Conservation (phyloP, 371 early-diverging fungal species). For the Mortierella sp. region DNA sequence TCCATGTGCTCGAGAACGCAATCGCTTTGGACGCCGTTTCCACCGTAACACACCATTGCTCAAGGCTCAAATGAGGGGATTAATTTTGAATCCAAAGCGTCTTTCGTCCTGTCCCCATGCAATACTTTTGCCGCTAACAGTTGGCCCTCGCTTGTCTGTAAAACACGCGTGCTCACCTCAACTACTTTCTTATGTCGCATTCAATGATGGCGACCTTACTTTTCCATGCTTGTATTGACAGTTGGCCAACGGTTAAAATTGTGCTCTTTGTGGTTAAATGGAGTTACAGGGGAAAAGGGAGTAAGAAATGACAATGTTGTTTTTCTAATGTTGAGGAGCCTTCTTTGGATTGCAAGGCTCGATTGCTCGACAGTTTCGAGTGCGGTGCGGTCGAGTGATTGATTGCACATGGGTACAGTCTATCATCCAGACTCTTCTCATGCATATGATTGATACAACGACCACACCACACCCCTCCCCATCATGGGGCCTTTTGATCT, state of each 20-base stretch:
- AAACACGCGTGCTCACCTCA: background rate
- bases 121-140: background rate
- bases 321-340: background rate
- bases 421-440: too few relatives aligned
- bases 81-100: background rate
- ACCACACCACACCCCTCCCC: too few relatives aligned
- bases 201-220: background rate
- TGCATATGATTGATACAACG: too few relatives aligned
- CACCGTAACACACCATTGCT: conserved; percentile 18
- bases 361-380: too few relatives aligned
- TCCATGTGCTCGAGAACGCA: conserved; percentile 21
- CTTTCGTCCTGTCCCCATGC: background rate
- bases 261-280: background rate
- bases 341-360: background rate
- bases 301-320: background rate
- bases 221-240: background rate
- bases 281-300: background rate
- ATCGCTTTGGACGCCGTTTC: conserved; percentile 15
- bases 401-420: too few relatives aligned
- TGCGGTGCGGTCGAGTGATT: too few relatives aligned
- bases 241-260: background rate
- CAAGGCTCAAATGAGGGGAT: background rate
- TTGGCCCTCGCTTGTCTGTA: background rate
- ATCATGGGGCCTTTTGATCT: too few relatives aligned
- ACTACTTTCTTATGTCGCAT: background rate